phyloP scores from a whole-genome alignment of 2,329 filamentous ascomycete genomes.

The Paracorniculantispora psalliotae region DNA sequence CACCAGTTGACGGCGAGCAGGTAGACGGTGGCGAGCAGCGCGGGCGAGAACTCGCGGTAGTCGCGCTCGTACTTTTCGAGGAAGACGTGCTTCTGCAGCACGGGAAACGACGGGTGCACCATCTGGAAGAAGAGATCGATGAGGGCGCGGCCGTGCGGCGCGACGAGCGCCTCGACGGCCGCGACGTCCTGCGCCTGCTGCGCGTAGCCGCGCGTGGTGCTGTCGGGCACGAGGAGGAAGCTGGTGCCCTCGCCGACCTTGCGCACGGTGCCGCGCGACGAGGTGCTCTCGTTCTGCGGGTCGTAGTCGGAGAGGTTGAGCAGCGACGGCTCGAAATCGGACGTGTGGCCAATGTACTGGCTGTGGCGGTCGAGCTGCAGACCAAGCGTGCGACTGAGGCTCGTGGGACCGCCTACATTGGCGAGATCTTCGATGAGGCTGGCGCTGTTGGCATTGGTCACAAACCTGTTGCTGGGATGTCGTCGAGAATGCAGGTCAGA shows the following conservation, averaged over 20 bases:
- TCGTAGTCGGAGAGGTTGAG: conserved; percentile 78
- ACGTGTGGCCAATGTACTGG: conserved; percentile 78
- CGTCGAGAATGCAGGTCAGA: conserved; percentile 36
- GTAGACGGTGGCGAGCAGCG: conserved; percentile 75
- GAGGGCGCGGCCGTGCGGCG: conserved; percentile 69
- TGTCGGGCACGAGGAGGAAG: conserved; percentile 75
- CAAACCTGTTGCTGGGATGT: conserved; percentile 25
- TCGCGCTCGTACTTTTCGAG: conserved; percentile 71
- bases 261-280: conserved; percentile 63
- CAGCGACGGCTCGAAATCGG: conserved; percentile 77
- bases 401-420: conserved; percentile 61
- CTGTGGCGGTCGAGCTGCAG: conserved; percentile 74
- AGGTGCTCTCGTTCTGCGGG: conserved; percentile 72
- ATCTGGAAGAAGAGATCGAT: conserved; percentile 78
- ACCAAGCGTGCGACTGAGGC: conserved; percentile 66
- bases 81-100: conserved; percentile 76
- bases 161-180: conserved; percentile 70
- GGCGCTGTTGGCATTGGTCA: conserved; percentile 48
- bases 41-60: conserved; percentile 69
- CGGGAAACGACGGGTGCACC: conserved; percentile 76
- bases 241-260: conserved; percentile 74
- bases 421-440: conserved; percentile 66
- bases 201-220: conserved; percentile 65
- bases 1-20: conserved; percentile 86
- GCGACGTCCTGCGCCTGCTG: conserved; percentile 64